Percentiles rank a stretch among this genome's conserved stretches.
Conservation (phyloP, 2,329 filamentous ascomycete species). For the Bipolaris victoriae region DNA sequence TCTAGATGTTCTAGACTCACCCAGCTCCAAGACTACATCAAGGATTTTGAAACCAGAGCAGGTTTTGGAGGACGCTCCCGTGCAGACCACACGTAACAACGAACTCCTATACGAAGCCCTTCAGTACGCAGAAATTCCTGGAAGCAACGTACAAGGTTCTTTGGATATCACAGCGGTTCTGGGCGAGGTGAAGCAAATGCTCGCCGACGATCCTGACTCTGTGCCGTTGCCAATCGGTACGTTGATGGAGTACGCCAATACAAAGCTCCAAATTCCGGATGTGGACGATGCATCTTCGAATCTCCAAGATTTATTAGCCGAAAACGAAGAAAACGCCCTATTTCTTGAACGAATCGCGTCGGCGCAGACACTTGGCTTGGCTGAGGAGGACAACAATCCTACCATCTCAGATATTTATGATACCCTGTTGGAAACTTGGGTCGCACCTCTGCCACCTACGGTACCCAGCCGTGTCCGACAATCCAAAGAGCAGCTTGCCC, state of each 20-base stretch:
- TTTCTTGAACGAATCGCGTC: slow-evolving; percentile 27
- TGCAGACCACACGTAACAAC: slow-evolving; percentile 15
- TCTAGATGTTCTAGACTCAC: slow-evolving; percentile 14
- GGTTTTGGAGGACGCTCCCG: not conserved
- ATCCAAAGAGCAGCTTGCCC: slow-evolving; percentile 40
- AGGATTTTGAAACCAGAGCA: slow-evolving; percentile 11
- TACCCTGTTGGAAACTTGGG: slow-evolving; percentile 38
- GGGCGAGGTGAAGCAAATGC: slow-evolving; percentile 19
- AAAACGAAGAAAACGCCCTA: slow-evolving; percentile 1
- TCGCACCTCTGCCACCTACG: slow-evolving; percentile 37
- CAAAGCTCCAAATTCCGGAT: slow-evolving; percentile 31
- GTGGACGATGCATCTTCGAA: slow-evolving; percentile 39
- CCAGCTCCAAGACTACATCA: slow-evolving; percentile 14
- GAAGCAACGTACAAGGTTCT: not conserved
- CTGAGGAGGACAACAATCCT: slow-evolving; percentile 5
- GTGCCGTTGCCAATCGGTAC: slow-evolving; percentile 23
- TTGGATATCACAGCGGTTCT: slow-evolving; percentile 23
- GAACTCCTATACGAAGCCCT: slow-evolving; percentile 25
- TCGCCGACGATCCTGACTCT: slow-evolving; percentile 12
- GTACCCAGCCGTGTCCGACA: slow-evolving; percentile 36
- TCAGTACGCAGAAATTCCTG: not conserved
- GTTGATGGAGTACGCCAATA: slow-evolving; percentile 30
- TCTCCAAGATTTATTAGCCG: slow-evolving; percentile 27
- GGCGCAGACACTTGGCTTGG: slow-evolving; percentile 20
- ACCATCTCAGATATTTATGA: slow-evolving; percentile 41